Conservation (phyloP, 2,329 filamentous ascomycete species). For the Alternaria novae-zelandiae region DNA sequence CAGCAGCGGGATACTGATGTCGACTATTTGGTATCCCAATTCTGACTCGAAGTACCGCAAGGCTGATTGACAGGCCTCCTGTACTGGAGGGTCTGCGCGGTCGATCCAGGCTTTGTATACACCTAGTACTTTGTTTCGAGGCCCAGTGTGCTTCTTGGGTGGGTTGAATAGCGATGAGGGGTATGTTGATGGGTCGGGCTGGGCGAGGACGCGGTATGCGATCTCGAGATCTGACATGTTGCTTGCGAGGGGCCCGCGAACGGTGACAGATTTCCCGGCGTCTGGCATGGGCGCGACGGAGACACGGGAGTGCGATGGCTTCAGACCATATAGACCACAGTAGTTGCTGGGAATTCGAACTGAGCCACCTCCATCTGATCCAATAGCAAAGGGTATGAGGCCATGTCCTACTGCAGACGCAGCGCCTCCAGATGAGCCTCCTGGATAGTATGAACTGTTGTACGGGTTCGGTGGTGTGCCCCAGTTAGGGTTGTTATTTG, state of each 20-base stretch:
- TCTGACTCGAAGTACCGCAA: constrained; percentile 63
- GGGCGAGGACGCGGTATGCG: constrained; percentile 81
- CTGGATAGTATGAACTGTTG: constrained; percentile 77
- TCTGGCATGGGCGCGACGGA: constrained; percentile 64
- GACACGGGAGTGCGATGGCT: constrained; percentile 76
- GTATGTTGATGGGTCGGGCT: constrained; percentile 69
- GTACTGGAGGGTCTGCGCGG: constrained; percentile 69
- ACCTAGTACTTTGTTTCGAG: constrained; percentile 67
- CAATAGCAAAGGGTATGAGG: constrained; percentile 75
- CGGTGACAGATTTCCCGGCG: constrained; percentile 67
- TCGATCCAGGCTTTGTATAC: constrained; percentile 73
- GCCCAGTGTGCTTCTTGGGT: constrained; percentile 53
- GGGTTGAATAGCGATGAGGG: constrained; percentile 69
- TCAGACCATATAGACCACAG: constrained; percentile 83
- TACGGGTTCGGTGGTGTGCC: constrained; percentile 81
- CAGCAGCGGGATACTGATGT: constrained; percentile 71
- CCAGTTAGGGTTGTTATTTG: constrained; percentile 78
- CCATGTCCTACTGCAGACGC: constrained; percentile 74
- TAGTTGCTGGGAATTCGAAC: constrained; percentile 76
- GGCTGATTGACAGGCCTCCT: constrained; percentile 65
- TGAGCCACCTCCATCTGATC: constrained; percentile 75
- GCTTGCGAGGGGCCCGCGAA: constrained; percentile 76
- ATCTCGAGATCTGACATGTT: constrained; percentile 79
- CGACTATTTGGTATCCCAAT: constrained; percentile 61
- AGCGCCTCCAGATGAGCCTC: constrained; percentile 80